Evolutionary conservation across 2,329 filamentous ascomycete genomes (phyloP), one percentile per base, ranked within the genome.

Genomic region (Stachybotrys chlorohalonatus): DNA sequence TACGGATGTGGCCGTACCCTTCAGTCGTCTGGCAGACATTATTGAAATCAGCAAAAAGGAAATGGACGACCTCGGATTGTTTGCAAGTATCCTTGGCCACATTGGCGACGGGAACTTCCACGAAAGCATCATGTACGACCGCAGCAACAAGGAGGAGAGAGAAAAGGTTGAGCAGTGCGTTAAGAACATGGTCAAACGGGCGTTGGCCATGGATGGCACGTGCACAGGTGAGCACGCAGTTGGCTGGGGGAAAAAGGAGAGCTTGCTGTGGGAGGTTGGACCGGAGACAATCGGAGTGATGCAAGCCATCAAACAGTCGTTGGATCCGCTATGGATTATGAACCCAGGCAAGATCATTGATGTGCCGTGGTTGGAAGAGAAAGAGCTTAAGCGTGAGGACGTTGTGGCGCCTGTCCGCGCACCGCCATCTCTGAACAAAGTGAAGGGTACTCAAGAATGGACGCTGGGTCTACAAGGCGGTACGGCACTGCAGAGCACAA

Each of bases 81-180:
- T 96, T 67, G 90, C 90, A 1, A 91, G 87, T 63, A 89, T 95
- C 31, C 75, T 96, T 5, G 92, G 92, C 3, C 92, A 96, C 65
- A 87, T 96, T 55, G 92, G 92, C 11, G 92, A 96, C 66, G 92
- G 92, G 45, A 96, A 96, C 70, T 96, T 96, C 74, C 92, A 96
- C 68, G 86, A 92, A 67, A 89, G 87, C 66, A 94, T 96, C 71
- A 86, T 96, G 73, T 96, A 95, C 68, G 83, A 94, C 70, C 81
- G 81, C 31, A 79, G 76, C 30, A 77, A 91, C 54, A 78, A 82
- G 3, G 82, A 77, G 31, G 88, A 96, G 70, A 81, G 81, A 54
- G 85, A 80, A 47, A 88, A 87, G 60, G 90, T 94, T 1, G 89
- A 94, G 67, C 80, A 78, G 54, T 90, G 89, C 59, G 90, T 96